Base-by-base conservation (phyloP, 345 rosid species). In the Linum lewisii region DNA sequence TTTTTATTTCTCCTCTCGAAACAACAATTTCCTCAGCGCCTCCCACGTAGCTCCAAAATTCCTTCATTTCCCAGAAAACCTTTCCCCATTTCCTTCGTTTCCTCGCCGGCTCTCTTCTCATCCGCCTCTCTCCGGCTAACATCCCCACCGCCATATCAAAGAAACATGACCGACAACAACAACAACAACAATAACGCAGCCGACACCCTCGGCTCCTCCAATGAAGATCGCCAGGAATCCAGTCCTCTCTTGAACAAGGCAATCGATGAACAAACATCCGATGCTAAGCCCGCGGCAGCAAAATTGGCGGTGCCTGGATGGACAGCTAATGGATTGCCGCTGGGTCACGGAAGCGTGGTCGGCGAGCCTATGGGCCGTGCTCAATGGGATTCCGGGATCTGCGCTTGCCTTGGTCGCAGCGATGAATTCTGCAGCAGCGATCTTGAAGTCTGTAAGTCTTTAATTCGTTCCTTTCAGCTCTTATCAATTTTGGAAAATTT, bases 221-320 rank as follows among this genome's bases (percentile, higher is more conserved):
- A 61, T 57, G 69, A 75, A 16, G 67, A 69, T 14, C 70, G 13
- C 49, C 82, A 76, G 38, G 96, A 88, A 77, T 77, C 86, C 29
- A 83, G 81, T 63, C 94, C 97, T 68, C 90, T 92, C 21, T 68
- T 92, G 82, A 60, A 22, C 74, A 72, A 78, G 37, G 64, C 16
- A 47, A 59, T 22, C n/a, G 79, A 60, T 36, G 68, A 60, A 42
- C 47, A 42, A 42, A 16, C 18, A 42, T 42, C 47, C 8, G 78
- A 64, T 49, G 4, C 36, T 51, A 62, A 55, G 58, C 0, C 59
- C 24, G 44, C 37, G 23, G 63, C 71, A 34, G 69, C 23, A 63
- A 42, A 42, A 42, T 37, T 37, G 62, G 29, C 34, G 24, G 62
- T 45, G 25, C 70, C 61, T 74, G 83, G 84, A 0, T 88, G 96